Percentiles rank a stretch among this genome's conserved stretches.
Evolutionary conservation across 1,284 basidiomycete genomes (phyloP).

Genomic region (Cryptococcus sp.): DNA sequence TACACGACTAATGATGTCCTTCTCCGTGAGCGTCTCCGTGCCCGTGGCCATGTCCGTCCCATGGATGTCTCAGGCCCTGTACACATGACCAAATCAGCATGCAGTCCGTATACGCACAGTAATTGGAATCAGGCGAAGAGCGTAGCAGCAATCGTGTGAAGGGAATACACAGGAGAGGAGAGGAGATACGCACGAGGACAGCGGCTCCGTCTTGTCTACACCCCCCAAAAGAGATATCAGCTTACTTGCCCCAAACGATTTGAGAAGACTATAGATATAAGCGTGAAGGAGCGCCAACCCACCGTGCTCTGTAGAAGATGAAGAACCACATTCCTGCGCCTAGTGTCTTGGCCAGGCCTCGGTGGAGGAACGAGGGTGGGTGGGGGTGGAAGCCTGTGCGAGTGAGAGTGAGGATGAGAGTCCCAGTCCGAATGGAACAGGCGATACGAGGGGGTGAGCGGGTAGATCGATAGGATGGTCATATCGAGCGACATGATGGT

Average conservation of each 20-base stretch:
- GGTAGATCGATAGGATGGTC: no score
- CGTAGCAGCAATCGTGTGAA: no score
- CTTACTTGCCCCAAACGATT: neutral
- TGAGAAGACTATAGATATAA: slow-evolving; percentile 4
- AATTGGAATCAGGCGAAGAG: neutral
- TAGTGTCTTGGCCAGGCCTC: slow-evolving; percentile 76
- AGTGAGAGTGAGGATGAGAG: no score
- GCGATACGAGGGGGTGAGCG: no score
- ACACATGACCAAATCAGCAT: slow-evolving; percentile 3
- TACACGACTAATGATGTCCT: slow-evolving; percentile 36
- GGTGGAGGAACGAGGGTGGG: slow-evolving; percentile 73
- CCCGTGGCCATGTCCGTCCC: slow-evolving; percentile 55
- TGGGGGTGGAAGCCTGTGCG: slow-evolving; percentile 76
- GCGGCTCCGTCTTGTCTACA: slow-evolving; percentile 58
- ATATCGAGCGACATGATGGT: no score
- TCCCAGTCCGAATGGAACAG: no score
- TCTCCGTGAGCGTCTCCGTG: slow-evolving; percentile 39
- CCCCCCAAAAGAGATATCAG: slow-evolving; percentile 7
- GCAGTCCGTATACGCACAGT: no score
- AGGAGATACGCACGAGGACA: slow-evolving; percentile 52
- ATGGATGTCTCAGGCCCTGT: slow-evolving; percentile 58
- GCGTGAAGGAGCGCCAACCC: slow-evolving; percentile 53
- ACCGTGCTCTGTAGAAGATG: slow-evolving; percentile 92
- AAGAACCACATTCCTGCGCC: slow-evolving; percentile 98
- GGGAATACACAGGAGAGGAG: neutral